Evolutionary conservation across 202 grass and related monocot species (phyloP).

Genomic region (Schoenoplectus tabernaemontani): DNA sequence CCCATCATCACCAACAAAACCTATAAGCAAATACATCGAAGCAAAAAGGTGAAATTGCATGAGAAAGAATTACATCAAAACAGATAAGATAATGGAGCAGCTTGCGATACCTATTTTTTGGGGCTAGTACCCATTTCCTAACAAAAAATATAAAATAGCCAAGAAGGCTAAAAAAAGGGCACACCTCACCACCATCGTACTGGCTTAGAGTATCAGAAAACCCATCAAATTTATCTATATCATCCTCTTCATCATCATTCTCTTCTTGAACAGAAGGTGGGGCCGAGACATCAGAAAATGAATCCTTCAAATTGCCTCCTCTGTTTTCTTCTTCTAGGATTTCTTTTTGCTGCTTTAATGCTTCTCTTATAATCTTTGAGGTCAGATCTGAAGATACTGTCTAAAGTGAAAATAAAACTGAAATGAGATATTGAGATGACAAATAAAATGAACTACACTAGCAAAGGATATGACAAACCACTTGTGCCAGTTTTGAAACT

Average conservation of each 20-base stretch:
- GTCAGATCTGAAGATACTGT: conserved; percentile 49
- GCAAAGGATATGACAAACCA: not conserved
- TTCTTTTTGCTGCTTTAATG: conserved; percentile 73
- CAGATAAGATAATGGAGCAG: not conserved
- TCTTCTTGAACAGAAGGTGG: not conserved
- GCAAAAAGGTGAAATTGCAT: not conserved
- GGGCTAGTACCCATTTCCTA: not conserved
- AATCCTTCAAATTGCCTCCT: not conserved
- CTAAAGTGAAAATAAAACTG: not conserved
- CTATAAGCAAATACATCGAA: not conserved
- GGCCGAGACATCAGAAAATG: conserved; percentile 1
- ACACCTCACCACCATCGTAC: conserved; percentile 59
- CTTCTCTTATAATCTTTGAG: conserved; percentile 79
- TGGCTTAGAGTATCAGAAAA: conserved; percentile 57
- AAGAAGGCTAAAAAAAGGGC: not conserved
- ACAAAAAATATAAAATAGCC: not conserved
- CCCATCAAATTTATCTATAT: conserved; percentile 66
- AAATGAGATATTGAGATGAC: not conserved
- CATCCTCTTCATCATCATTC: conserved; percentile 29
- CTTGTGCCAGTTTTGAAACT: not conserved
- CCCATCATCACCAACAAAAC: not conserved
- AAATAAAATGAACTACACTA: not conserved
- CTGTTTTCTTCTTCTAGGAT: conserved; percentile 35
- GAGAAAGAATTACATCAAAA: not conserved
- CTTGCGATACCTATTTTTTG: not conserved